Evolutionary conservation across 306 rosid genomes (phyloP).

Genomic region (Begonia peltatifolia): DNA sequence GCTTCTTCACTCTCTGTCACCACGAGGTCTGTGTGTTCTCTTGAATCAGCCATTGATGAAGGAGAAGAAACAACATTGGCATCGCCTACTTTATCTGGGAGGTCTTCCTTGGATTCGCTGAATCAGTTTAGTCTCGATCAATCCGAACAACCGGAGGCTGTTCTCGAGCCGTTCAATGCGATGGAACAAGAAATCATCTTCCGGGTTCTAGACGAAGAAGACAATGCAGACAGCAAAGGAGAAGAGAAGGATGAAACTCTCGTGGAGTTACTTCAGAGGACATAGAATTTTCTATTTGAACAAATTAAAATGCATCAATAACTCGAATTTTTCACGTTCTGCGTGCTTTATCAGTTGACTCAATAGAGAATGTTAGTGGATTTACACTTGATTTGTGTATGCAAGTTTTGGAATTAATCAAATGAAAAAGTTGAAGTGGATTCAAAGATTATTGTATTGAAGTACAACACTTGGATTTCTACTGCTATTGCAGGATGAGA

Average conservation of each 20-base stretch:
- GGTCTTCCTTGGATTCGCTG: constrained; percentile 49
- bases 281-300: constrained; percentile 12
- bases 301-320: no score
- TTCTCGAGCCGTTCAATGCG: constrained; percentile 15
- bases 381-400: no score
- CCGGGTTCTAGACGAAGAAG: constrained; percentile 22
- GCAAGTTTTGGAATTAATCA: no score
- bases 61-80: constrained; percentile 72
- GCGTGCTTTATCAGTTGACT: no score
- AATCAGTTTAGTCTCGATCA: constrained; percentile 60
- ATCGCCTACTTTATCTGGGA: constrained; percentile 61
- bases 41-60: constrained; percentile 54
- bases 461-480: no score
- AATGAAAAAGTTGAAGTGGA: no score
- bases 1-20: constrained; percentile 26
- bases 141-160: constrained; percentile 21
- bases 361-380: no score
- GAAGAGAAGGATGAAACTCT: constrained; percentile 7
- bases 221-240: constrained; percentile 13
- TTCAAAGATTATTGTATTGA: no score
- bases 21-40: constrained; percentile 72
- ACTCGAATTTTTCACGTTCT: no score
- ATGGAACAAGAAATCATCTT: constrained; percentile 16
- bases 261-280: constrained; percentile 41
- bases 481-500: no score